Evolutionary conservation across 176 grass and related monocot species (phyloP).

Genomic region (Themeda triandra): DNA sequence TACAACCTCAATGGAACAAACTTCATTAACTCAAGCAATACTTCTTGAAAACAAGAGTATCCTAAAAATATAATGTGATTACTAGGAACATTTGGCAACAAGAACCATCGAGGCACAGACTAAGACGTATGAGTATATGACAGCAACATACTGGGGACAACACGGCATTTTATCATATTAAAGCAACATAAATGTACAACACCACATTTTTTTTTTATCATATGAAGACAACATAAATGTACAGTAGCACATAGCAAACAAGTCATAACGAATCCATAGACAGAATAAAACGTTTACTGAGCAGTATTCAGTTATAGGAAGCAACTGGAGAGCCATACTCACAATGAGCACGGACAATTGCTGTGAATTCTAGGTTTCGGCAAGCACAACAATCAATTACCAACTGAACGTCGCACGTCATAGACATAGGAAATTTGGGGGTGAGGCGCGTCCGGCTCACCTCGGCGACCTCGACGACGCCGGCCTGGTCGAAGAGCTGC

Average conservation of each 20-base stretch:
- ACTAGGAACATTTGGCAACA: neutral
- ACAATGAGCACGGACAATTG: neutral
- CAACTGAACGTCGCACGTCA: neutral
- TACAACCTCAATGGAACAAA: neutral
- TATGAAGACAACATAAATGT: neutral
- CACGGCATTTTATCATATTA: neutral
- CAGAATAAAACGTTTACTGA: neutral
- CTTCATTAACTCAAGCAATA: neutral
- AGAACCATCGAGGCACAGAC: neutral
- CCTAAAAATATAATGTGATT: neutral
- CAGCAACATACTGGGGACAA: neutral
- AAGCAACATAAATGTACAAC: neutral
- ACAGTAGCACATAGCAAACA: neutral
- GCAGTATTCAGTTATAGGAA: neutral
- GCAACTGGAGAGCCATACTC: neutral
- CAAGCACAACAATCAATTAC: neutral
- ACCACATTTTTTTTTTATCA: neutral
- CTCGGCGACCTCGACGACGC: conserved; percentile 84
- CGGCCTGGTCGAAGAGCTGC: conserved; percentile 75
- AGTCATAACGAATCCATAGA: neutral
- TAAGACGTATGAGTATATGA: neutral
- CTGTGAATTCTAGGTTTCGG: neutral
- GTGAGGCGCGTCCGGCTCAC: conserved; percentile 26
- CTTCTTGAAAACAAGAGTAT: neutral
- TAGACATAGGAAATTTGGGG: neutral